phyloP scores from a whole-genome alignment of 192 early-diverging fungal genomes.

The Diversispora eburnea region DNA sequence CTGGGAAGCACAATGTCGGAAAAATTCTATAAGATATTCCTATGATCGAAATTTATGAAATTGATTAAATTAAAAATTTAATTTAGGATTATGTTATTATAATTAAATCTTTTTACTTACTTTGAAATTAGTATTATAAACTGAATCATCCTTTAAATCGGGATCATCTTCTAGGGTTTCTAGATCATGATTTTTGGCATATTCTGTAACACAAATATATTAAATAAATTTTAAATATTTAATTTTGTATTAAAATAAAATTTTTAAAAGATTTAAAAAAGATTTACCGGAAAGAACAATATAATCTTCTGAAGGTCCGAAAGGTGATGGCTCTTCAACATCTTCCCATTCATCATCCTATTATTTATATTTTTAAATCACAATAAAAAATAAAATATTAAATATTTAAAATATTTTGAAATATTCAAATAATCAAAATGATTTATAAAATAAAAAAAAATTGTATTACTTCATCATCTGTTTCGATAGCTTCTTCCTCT shows the following conservation, averaged over 20 bases:
- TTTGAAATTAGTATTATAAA: constrained; percentile 65
- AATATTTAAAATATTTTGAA: too few relatives aligned
- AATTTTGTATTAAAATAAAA: constrained; percentile 8
- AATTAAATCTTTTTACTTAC: constrained; percentile 32
- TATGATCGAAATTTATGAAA: constrained; percentile 25
- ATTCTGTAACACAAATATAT: constrained; percentile 28
- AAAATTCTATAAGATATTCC: constrained; percentile 56
- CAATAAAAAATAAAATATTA: too few relatives aligned
- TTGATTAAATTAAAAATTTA: neutral
- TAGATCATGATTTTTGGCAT: constrained; percentile 44
- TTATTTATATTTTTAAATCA: neutral
- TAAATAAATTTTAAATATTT: constrained; percentile 19
- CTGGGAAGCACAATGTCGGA: constrained; percentile 46
- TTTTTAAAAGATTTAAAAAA: neutral
- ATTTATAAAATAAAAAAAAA: constrained; percentile 13
- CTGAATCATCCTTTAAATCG: constrained; percentile 62
- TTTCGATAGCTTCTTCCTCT: constrained; percentile 50
- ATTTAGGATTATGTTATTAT: neutral
- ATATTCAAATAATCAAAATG: neutral
- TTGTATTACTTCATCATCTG: constrained; percentile 54
- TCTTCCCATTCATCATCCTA: constrained; percentile 66
- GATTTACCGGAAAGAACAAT: constrained; percentile 42
- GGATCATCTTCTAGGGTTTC: constrained; percentile 63
- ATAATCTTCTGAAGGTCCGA: constrained; percentile 46
- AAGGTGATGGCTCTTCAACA: constrained; percentile 47